A percentile compares a stretch with the other conserved stretches of the same genome.
Evolutionary conservation across 2,329 filamentous ascomycete genomes (phyloP).

Genomic region (Atkinsonella hypoxylon): DNA sequence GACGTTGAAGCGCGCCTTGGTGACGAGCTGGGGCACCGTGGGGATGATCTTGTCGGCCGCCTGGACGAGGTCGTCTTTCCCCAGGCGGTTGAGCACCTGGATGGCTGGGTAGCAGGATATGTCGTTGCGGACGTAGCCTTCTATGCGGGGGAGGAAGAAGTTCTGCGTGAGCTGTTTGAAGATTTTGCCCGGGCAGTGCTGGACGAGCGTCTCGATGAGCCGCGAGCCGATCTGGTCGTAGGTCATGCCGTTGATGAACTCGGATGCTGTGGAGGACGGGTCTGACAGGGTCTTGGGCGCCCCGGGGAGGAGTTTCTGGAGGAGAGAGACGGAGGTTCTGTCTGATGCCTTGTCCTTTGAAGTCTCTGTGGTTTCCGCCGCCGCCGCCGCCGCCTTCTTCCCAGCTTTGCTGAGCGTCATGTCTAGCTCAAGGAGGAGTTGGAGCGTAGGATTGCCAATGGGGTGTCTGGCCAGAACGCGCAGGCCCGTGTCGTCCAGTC

Average conservation of each 20-base stretch:
- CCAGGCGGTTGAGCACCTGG: slow-evolving; percentile 67
- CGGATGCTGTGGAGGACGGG: slow-evolving; percentile 56
- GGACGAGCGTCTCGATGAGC: slow-evolving; percentile 75
- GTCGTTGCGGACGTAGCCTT: slow-evolving; percentile 75
- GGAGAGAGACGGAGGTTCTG: slow-evolving; percentile 35
- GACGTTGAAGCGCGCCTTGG: slow-evolving; percentile 65
- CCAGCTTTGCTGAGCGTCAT: slow-evolving; percentile 52
- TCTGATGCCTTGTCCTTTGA: not conserved
- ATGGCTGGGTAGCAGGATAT: slow-evolving; percentile 82
- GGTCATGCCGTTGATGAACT: slow-evolving; percentile 74
- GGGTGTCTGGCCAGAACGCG: slow-evolving; percentile 78
- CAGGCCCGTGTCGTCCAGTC: slow-evolving; percentile 67
- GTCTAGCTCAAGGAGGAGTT: slow-evolving; percentile 79
- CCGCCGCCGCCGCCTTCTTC: slow-evolving; percentile 1
- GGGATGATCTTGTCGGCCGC: slow-evolving; percentile 62
- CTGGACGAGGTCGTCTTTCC: slow-evolving; percentile 71
- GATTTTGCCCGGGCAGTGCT: slow-evolving; percentile 68
- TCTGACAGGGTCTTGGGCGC: slow-evolving; percentile 59
- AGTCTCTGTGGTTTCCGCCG: not conserved
- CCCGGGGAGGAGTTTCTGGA: slow-evolving; percentile 69
- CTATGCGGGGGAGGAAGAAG: slow-evolving; percentile 69
- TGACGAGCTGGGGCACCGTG: slow-evolving; percentile 59
- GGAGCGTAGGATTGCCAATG: slow-evolving; percentile 85
- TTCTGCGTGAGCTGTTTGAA: slow-evolving; percentile 82
- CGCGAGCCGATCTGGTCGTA: slow-evolving; percentile 88